A percentile compares a stretch with the other conserved stretches of the same genome.
These are phyloP conservation scores for Fabrea salina DNA, from an alignment of 169 alveolate species.

Conservation along the genomic window DNA sequence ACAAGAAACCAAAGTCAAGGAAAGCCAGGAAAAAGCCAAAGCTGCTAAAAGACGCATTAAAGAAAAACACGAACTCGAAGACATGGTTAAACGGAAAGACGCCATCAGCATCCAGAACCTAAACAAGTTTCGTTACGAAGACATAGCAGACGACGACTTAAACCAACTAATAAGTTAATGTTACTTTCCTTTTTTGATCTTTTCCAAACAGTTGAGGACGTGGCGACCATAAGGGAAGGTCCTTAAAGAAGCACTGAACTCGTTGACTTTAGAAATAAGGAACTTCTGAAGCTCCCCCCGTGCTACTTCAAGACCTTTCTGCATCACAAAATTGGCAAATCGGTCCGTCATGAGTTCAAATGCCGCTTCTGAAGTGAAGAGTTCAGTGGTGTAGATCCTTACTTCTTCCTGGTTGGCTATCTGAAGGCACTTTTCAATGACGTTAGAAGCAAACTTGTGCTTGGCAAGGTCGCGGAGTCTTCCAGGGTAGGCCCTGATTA, in stretches of 20 bases:
- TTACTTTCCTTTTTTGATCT: constrained; percentile 4
- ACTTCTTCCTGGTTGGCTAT: constrained; percentile 45
- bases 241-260: not conserved
- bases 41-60: not conserved
- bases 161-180: no score
- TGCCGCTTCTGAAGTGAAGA: constrained; percentile 22
- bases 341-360: constrained; percentile 66
- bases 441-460: constrained; percentile 74
- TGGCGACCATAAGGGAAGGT: constrained; percentile 28
- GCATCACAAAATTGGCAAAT: constrained; percentile 78
- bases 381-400: constrained; percentile 49
- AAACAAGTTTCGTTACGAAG: not conserved
- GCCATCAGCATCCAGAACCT: not conserved
- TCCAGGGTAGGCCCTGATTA: constrained; percentile 44
- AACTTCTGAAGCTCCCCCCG: constrained; percentile 38
- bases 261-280: constrained; percentile 45
- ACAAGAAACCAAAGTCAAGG: not conserved
- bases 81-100: constrained; percentile 13
- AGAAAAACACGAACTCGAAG: constrained; percentile 3
- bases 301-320: constrained; percentile 63
- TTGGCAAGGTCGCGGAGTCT: constrained; percentile 44
- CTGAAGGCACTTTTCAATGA: constrained; percentile 69
- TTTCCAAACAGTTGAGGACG: not conserved
- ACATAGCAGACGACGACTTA: not conserved
- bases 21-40: constrained; percentile 4